Percentiles rank a stretch among this genome's conserved stretches.
phyloP scores from a whole-genome alignment of 495 filamentous ascomycete genomes.

The Podospora anserina region DNA sequence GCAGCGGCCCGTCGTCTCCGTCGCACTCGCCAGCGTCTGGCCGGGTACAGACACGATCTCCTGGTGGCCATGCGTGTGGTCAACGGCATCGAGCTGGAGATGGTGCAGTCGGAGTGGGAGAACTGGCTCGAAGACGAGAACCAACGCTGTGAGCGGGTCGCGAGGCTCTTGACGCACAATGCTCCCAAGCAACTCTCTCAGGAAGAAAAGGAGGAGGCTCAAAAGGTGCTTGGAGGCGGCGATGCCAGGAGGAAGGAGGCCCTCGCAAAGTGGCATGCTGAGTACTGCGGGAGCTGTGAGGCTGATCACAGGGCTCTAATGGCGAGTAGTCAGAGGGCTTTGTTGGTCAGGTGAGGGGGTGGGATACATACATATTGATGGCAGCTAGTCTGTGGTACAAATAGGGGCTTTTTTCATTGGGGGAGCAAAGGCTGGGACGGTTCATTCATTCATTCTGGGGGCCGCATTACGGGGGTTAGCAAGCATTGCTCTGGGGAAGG shows the following conservation, averaged over 20 bases:
- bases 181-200: conserved; percentile 11
- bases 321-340: neutral
- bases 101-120: conserved; percentile 83
- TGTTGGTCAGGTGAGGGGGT: conserved; percentile 1
- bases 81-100: conserved; percentile 82
- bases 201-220: conserved; percentile 27
- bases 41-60: conserved; percentile 83
- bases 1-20: conserved; percentile 64
- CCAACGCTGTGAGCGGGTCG: conserved; percentile 62
- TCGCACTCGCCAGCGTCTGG: conserved; percentile 75
- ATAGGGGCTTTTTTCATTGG: neutral
- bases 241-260: conserved; percentile 42
- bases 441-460: neutral
- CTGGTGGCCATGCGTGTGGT: conserved; percentile 87
- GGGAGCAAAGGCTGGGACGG: neutral
- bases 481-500: neutral
- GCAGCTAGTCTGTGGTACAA: neutral
- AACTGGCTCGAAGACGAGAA: conserved; percentile 78
- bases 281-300: conserved; percentile 73
- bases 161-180: conserved; percentile 44
- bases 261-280: conserved; percentile 61
- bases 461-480: neutral
- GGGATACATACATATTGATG: neutral
- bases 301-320: conserved; percentile 48
- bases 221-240: conserved; percentile 16